phyloP scores from a whole-genome alignment of 805 yeast genomes.

The Monosporozyma servazzii region DNA sequence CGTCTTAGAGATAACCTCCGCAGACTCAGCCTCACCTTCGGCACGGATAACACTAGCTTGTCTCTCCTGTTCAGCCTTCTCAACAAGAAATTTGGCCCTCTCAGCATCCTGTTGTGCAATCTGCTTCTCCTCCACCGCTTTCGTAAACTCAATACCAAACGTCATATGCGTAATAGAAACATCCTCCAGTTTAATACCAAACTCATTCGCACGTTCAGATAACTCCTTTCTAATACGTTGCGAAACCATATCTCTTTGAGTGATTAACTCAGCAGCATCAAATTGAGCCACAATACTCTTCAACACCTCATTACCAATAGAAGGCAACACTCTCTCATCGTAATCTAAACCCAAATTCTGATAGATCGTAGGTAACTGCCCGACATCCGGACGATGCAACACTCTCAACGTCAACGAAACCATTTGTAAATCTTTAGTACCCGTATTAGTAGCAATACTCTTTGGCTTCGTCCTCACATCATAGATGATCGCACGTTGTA shows the following conservation, averaged over 20 bases:
- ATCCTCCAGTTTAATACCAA: constrained; percentile 86
- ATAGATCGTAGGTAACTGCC: constrained; percentile 73
- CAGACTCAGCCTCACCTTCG: constrained; percentile 99
- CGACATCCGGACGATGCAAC: constrained; percentile 86
- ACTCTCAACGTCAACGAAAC: constrained; percentile 90
- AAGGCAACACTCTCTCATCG: constrained; percentile 88
- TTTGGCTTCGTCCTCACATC: constrained; percentile 96
- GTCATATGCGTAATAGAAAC: constrained; percentile 97
- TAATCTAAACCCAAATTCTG: constrained; percentile 89
- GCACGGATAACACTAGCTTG: constrained; percentile 93
- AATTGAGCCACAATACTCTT: constrained; percentile 88
- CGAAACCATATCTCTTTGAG: constrained; percentile 92
- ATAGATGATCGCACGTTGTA: constrained; percentile 80
- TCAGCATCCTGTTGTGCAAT: constrained; percentile 99
- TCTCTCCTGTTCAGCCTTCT: constrained; percentile 94
- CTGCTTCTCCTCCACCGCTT: constrained; percentile 97
- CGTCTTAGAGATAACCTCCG: constrained; percentile 89
- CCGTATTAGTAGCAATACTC: constrained; percentile 88
- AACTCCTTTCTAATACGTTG: constrained; percentile 83
- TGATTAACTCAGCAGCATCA: constrained; percentile 92
- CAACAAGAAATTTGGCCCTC: constrained; percentile 87
- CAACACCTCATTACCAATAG: constrained; percentile 85
- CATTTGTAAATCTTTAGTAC: constrained; percentile 94
- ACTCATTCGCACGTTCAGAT: constrained; percentile 73
- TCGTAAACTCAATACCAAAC: constrained; percentile 92